Base-by-base conservation (phyloP, 2,329 filamentous ascomycete genomes). In the Malbranchea cinnamomea region DNA sequence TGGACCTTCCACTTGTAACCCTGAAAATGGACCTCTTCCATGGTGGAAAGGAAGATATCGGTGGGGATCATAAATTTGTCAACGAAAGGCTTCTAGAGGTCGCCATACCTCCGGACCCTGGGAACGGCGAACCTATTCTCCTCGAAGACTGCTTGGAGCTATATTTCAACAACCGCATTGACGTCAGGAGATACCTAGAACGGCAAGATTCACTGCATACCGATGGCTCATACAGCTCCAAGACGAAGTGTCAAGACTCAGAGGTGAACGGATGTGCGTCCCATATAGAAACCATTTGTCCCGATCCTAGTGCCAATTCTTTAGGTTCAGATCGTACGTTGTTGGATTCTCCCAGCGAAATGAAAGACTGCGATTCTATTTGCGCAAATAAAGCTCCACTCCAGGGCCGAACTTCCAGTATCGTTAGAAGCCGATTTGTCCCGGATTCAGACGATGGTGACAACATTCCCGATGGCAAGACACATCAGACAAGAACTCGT, bases 11-110 rank as follows among this genome's bases (percentile, higher is more conserved):
- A 5, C 64, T 95, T 2, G 67, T 95, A 15, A 85, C 85, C 0
- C 57, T 95, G 21, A 91, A 93, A 49, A 87, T 94, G 62, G 85
- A 95, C 48, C 74, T 95, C 9, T 94, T 87, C 43, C 89, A 94
- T 47, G 80, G 83, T 14, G 89, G 87, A 9, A 83, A 81, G 46
- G 78, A 81, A 44, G 71, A 78, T 37, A 77, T 78, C 28, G 71
- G 73, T 23, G 84, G 91, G 41, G 89, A 98, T 46, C 87, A 95
- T 60, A 93, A 91, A 49, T 82, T 93, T 34, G 74, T 94, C 31
- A 87, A 92, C 41, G 89, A 98, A 56, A 68, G 89, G 31, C 59
- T 94, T 13, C 63, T 98, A 5, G 89, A 95, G 46, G 71, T 98
- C 23, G 85, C 84, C 1, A 80, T 98, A n/a, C 81, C 83, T 0